phyloP scores from a whole-genome alignment of 257 asterid species.

The Nicotiana sylvestris region DNA sequence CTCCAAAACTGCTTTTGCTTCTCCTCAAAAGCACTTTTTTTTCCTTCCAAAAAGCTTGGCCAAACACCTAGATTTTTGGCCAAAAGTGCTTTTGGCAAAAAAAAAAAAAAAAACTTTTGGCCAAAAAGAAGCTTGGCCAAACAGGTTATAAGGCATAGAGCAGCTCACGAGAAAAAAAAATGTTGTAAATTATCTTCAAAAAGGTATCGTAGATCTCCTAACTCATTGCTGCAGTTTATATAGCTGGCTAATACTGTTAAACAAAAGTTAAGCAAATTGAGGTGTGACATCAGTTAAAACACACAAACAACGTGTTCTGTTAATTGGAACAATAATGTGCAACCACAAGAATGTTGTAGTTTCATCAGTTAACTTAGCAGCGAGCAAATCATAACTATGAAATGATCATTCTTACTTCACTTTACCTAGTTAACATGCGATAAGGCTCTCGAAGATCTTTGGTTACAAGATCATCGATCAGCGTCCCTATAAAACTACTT shows the following conservation, averaged over 20 bases:
- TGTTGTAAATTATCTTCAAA: neutral
- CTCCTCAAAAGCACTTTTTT: no score
- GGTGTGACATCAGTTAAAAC: neutral
- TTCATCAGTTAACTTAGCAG: neutral
- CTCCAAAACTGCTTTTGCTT: no score
- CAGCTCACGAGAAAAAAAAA: neutral
- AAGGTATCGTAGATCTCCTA: neutral
- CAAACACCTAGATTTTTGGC: no score
- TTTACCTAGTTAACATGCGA: conserved; percentile 79
- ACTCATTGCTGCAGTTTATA: neutral
- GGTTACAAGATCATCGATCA: conserved; percentile 95
- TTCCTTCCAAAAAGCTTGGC: no score
- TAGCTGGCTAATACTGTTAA: neutral
- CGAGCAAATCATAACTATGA: neutral
- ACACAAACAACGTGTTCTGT: neutral
- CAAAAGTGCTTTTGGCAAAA: no score
- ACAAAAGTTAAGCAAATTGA: neutral
- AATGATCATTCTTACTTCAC: neutral
- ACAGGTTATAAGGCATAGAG: neutral
- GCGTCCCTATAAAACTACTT: conserved; percentile 92
- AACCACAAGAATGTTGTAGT: neutral
- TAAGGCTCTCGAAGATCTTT: conserved; percentile 99
- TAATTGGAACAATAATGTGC: neutral
- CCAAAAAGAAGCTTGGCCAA: no score
- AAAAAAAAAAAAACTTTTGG: no score